phyloP scores from a whole-genome alignment of 352 stramenopile genomes.

The Elongisporangium prolatum region DNA sequence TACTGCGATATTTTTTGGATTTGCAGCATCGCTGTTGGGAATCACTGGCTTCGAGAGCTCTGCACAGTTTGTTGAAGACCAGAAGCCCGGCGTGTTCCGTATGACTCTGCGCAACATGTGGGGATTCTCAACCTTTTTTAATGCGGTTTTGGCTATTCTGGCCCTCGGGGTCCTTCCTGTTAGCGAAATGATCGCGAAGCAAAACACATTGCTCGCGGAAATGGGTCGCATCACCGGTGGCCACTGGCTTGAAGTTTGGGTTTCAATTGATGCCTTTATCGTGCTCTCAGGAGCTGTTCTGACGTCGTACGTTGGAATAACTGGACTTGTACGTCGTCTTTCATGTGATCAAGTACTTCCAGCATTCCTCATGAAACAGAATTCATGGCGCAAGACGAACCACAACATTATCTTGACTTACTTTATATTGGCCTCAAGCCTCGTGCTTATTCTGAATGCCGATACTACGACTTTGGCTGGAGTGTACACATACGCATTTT shows the following conservation, averaged over 20 bases:
- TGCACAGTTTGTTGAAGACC: conserved; percentile 86
- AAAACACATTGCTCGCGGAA: conserved; percentile 60
- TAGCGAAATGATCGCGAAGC: conserved; percentile 2
- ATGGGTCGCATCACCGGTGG: conserved; percentile 39
- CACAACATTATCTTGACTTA: conserved; percentile 75
- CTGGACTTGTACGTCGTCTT: conserved; percentile 65
- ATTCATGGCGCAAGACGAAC: conserved; percentile 59
- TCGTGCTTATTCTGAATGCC: conserved; percentile 68
- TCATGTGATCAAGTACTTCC: conserved; percentile 59
- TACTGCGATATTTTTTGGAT: conserved; percentile 69
- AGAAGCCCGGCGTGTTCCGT: conserved; percentile 75
- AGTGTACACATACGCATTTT: conserved; percentile 85
- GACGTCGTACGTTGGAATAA: conserved; percentile 82
- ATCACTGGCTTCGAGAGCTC: conserved; percentile 88
- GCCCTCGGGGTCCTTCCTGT: conserved; percentile 61
- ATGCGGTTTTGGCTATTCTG: conserved; percentile 75
- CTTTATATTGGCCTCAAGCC: conserved; percentile 55
- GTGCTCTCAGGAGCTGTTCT: conserved; percentile 81
- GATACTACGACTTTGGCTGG: conserved; percentile 66
- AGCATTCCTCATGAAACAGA: conserved; percentile 43
- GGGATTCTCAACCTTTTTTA: conserved; percentile 77
- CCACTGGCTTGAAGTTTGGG: conserved; percentile 39
- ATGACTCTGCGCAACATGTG: conserved; percentile 83
- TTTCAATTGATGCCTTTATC: conserved; percentile 83
- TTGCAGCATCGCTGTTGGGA: conserved; percentile 74